These are phyloP conservation scores for Pseudocercospora ulei DNA, from an alignment of 2,329 filamentous ascomycete genomes.

Conservation along the genomic window DNA sequence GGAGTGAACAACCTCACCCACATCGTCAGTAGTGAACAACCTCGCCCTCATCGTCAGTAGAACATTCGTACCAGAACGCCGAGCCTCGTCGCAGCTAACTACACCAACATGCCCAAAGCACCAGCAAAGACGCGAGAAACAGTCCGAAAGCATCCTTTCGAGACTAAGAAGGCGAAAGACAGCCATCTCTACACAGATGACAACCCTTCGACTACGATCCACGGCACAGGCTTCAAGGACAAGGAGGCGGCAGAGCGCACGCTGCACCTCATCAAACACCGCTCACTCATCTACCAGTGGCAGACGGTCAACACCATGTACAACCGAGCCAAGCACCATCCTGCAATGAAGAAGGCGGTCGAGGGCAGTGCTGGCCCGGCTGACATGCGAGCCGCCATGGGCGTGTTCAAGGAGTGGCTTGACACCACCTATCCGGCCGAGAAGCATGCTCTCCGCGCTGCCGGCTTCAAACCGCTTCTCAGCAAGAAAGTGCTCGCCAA, in stretches of 20 bases:
- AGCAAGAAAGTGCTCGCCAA: constrained; percentile 24
- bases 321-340: constrained; percentile 29
- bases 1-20: background rate
- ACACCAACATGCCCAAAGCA: constrained; percentile 18
- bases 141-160: constrained; percentile 12
- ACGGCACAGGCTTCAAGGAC: constrained; percentile 33
- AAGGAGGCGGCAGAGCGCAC: constrained; percentile 25
- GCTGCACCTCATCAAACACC: constrained; percentile 27
- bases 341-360: constrained; percentile 24
- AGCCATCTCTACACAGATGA: constrained; percentile 34
- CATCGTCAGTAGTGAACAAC: background rate
- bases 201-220: constrained; percentile 31
- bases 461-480: constrained; percentile 30
- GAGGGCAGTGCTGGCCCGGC: constrained; percentile 16
- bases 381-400: constrained; percentile 28
- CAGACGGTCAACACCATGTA: constrained; percentile 32
- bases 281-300: constrained; percentile 31
- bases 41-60: background rate
- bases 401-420: constrained; percentile 28
- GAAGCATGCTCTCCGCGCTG: constrained; percentile 22
- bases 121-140: constrained; percentile 8
- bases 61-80: background rate
- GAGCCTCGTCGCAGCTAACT: background rate
- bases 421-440: constrained; percentile 28
- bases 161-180: constrained; percentile 19